These are phyloP conservation scores for Aspergillus phoenicis DNA, from an alignment of 2,329 filamentous ascomycete genomes.

Conservation along the genomic window DNA sequence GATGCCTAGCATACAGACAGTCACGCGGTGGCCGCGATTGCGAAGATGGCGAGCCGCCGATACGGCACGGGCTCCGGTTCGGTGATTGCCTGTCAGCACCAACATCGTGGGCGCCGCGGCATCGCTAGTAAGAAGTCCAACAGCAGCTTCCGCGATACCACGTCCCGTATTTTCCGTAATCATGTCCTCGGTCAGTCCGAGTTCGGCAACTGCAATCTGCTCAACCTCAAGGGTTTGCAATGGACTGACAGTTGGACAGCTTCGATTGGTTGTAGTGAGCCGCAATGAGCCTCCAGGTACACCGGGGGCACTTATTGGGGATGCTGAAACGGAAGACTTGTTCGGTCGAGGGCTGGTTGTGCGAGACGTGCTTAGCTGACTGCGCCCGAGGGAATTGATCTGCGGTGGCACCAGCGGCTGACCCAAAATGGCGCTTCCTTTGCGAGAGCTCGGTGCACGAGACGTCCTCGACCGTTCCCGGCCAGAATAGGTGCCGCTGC, in stretches of 20 bases:
- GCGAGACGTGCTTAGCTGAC: slow-evolving; percentile 40
- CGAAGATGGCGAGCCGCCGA: slow-evolving; percentile 84
- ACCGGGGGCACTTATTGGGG: slow-evolving; percentile 43
- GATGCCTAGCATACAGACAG: slow-evolving; percentile 81
- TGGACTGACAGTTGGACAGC: slow-evolving; percentile 63
- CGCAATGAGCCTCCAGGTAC: slow-evolving; percentile 50
- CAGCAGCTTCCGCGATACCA: slow-evolving; percentile 78
- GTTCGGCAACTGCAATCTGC: slow-evolving; percentile 83
- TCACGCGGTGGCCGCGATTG: slow-evolving; percentile 77
- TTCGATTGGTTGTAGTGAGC: slow-evolving; percentile 56
- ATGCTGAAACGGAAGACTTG: slow-evolving; percentile 45
- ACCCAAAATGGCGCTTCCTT: slow-evolving; percentile 45
- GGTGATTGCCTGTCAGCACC: slow-evolving; percentile 93
- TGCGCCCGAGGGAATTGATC: slow-evolving; percentile 37
- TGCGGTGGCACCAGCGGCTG: slow-evolving; percentile 41
- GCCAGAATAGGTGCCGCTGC: slow-evolving; percentile 51
- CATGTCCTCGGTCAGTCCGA: slow-evolving; percentile 84
- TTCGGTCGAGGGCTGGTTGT: slow-evolving; percentile 45
- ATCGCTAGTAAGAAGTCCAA: slow-evolving; percentile 66
- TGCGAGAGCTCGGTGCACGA: slow-evolving; percentile 43
- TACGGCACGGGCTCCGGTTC: slow-evolving; percentile 79
- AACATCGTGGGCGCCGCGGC: slow-evolving; percentile 63
- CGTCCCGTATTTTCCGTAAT: slow-evolving; percentile 90
- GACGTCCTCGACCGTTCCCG: slow-evolving; percentile 45
- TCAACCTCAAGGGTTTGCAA: slow-evolving; percentile 91